Evolutionary conservation across 1,284 basidiomycete species (phyloP), one percentile per base, ranked within the genome.

Genomic region (Malassezia restricta): DNA sequence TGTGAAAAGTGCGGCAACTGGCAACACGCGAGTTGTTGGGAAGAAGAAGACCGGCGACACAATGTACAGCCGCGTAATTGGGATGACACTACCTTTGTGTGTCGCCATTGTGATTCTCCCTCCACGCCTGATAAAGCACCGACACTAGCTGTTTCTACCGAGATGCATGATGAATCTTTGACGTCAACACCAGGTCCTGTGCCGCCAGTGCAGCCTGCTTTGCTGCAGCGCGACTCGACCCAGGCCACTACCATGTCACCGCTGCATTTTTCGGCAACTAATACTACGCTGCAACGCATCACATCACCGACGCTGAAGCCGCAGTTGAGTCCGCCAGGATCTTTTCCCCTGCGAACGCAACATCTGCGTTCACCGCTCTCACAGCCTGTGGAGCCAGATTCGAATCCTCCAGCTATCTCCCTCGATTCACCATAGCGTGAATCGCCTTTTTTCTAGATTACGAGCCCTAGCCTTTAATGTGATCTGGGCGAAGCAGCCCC

Each of bases 1-100:
- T 90, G 87, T 66, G 85, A 84, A 32, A 68, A 75, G 40, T 90
- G 87, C 72, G 79, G 78, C 17, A 83, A 82, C 64, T 90, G 87
- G 87, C 59, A 68, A 47, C 63, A 72, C 45, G 57, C 73, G 41
- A 59, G 62, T 12, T 75, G 74, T 52, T 75, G 74, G 65, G 57
- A 66, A 33, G 47, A 56, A 28, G 62, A 62, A 29, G 74, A 75
- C 56, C 57, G 57, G 40, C 52, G 37, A 6, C 2, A 29, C 11
- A 29, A 37, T 51, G 38, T 46, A 42, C n/a, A 37, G 50, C 32
- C 49, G 49, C 24, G 45, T 51, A 20, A 57, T 51, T 69, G 67
- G 67, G 64, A 64, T 14, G 20, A 41, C 4, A 57, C 53, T 24
- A 64, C 66, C 53, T 69, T 69, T 43, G 59, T 49, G 40, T 69